Evolutionary conservation across 75 land plant species (phyloP), one percentile per base, ranked within the genome.

Genomic region (Picea sitchensis): DNA sequence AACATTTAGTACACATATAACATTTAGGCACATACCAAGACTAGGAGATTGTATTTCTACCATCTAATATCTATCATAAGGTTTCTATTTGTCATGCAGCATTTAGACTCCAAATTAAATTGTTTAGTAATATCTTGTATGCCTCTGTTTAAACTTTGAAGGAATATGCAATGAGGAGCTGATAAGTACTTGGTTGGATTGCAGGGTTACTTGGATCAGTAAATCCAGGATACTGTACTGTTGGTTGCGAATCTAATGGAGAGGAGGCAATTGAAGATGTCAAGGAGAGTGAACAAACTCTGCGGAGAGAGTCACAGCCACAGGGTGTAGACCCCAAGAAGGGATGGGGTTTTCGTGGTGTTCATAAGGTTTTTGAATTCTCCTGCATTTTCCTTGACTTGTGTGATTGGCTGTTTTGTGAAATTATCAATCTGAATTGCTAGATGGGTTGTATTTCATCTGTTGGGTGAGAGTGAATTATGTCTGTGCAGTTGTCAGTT

Each of bases 281-380:
- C 2, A 47, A 54, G 31, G 82, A 78, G 32, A 34, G 67, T 68
- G 85, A 82, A 63, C 84, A 84, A 63, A 7, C 44, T 12, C 67
- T 74, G 2, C 84, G 65, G 77, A 73, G 62, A 71, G 82, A 84
- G 17, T n/a, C 79, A 36, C 76, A 80, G 44, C 86, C 86, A 23
- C 91, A 92, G 77, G 86, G 90, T 59, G 94, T 90, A 15, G 86
- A 90, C 81, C 91, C 91, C 6, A 84, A 77, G 64, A 83, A 68
- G 64, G 94, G 94, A 31, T 92, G 94, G 94, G 62, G 32, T 47
- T 92, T 86, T 58, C 81, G 94, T 15, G 94, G 94, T 61, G 94
- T 92, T 20, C 94, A 92, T 58, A 87, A 84, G 94, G 94, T 92
- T 80, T 83, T 78, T 14, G 30, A 31, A 14, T 26, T 47, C 3